phyloP scores from a whole-genome alignment of 768 basidiomycete genomes.

The Lentinus tigrinus region DNA sequence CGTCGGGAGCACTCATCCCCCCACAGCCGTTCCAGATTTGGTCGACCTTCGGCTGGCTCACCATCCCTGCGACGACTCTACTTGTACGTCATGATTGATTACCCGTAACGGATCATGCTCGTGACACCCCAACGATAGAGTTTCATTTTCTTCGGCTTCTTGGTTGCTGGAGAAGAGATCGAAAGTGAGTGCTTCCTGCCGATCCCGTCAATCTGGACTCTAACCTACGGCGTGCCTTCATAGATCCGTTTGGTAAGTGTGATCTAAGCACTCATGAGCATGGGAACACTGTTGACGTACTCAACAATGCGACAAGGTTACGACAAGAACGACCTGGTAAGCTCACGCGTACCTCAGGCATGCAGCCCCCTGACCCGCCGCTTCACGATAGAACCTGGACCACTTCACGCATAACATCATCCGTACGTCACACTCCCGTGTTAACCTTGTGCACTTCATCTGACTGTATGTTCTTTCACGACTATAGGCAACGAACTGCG shows the following conservation, averaged over 20 bases:
- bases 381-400: slow-evolving; percentile 52
- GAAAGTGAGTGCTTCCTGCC: slow-evolving; percentile 49
- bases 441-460: not conserved
- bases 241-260: slow-evolving; percentile 47
- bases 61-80: slow-evolving; percentile 61
- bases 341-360: slow-evolving; percentile 17
- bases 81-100: slow-evolving; percentile 35
- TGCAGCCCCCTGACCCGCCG: not conserved
- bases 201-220: slow-evolving; percentile 6
- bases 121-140: slow-evolving; percentile 37
- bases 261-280: not conserved
- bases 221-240: not conserved
- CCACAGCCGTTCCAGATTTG: slow-evolving; percentile 66
- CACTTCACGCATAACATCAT: slow-evolving; percentile 72
- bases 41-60: slow-evolving; percentile 52
- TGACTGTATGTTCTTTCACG: not conserved
- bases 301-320: slow-evolving; percentile 38
- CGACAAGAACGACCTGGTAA: slow-evolving; percentile 70
- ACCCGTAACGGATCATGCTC: not conserved
- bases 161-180: slow-evolving; percentile 74
- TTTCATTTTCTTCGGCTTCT: slow-evolving; percentile 73
- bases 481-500: slow-evolving; percentile 53
- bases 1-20: slow-evolving; percentile 4
- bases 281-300: not conserved
- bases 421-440: slow-evolving; percentile 36